Evolutionary conservation across 129 eudicot genomes (phyloP), one percentile per base, ranked within the genome.

Genomic region (Deinandra increscens): DNA sequence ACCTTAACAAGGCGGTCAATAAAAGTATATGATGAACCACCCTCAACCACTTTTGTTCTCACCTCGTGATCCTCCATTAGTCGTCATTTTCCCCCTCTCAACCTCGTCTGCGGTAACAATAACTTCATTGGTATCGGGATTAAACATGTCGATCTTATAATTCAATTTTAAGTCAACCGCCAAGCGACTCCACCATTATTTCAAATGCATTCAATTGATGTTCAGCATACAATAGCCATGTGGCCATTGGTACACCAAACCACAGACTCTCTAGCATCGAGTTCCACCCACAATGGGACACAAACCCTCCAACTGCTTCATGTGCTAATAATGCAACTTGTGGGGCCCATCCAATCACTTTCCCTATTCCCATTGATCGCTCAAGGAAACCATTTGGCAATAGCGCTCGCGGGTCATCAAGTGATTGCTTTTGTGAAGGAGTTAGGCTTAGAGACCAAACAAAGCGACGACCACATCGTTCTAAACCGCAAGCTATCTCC

Each of bases 241-340:
- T 68, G 0, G 82, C 84, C 1, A 45, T 60, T 11, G 88, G 85
- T 44, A 80, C 86, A 50, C 86, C 89, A 48, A 48, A 79, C 76
- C 81, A 77, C 31, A 80, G 17, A 63, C 85, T 84, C 75, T 84
- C 85, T 49, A 82, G 43, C 10, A 77, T 70, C 7, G 87, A 85
- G 62, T 85, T 85, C 87, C 87, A 82, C 39, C 90, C 91, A 4
- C 87, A 79, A 41, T 79, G 91, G 41, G 87, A 73, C 29, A 79
- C 80, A 14, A 81, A 85, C 13, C 82, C 90, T 2, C 86, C 90
- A 10, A 85, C 78, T 6, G 87, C 79, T 13, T 68, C 34, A 17
- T 85, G 90, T 11, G 81, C 70, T 48, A 85, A 36, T 38, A 85
- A 70, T 0, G 74, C 74, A 33, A 62, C 77, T 9, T 85, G 91